Conservation (phyloP, 2,329 filamentous ascomycete species). For the Drechslera avenae region DNA sequence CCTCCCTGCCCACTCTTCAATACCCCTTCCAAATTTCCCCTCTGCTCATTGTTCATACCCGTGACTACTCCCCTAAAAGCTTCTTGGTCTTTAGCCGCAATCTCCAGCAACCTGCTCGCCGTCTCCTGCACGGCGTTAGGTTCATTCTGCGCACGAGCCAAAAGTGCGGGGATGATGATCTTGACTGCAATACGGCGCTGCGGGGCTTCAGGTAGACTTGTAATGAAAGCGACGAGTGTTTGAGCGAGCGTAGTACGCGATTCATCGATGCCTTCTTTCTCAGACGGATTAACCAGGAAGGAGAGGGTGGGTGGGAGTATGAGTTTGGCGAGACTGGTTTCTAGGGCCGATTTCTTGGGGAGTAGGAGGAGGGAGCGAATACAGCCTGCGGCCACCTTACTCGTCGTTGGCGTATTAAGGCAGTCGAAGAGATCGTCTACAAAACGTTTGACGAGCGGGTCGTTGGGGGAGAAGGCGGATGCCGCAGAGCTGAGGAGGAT, state of each 20-base stretch:
- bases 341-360: conserved; percentile 51
- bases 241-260: conserved; percentile 73
- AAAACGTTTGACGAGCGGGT: conserved; percentile 75
- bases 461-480: conserved; percentile 73
- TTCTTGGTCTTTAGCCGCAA: conserved; percentile 74
- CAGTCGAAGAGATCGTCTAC: conserved; percentile 85
- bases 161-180: conserved; percentile 75
- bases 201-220: conserved; percentile 40
- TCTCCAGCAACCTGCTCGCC: conserved; percentile 75
- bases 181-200: conserved; percentile 65
- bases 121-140: conserved; percentile 67
- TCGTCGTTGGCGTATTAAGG: conserved; percentile 78
- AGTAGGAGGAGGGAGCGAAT: conserved; percentile 80
- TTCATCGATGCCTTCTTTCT: conserved; percentile 78
- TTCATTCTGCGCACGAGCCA: conserved; percentile 72
- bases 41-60: conserved; percentile 71
- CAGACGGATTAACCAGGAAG: conserved; percentile 68
- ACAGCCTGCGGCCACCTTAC: conserved; percentile 89
- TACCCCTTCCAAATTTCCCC: conserved; percentile 79
- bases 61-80: conserved; percentile 77
- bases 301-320: conserved; percentile 75
- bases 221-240: conserved; percentile 75
- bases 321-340: conserved; percentile 70
- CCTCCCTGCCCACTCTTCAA: conserved; percentile 63
- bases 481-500: conserved; percentile 84